A percentile compares a stretch with the other conserved stretches of the same genome.
phyloP scores from a whole-genome alignment of 108 stramenopile species.

The Conticribra weissflogii region DNA sequence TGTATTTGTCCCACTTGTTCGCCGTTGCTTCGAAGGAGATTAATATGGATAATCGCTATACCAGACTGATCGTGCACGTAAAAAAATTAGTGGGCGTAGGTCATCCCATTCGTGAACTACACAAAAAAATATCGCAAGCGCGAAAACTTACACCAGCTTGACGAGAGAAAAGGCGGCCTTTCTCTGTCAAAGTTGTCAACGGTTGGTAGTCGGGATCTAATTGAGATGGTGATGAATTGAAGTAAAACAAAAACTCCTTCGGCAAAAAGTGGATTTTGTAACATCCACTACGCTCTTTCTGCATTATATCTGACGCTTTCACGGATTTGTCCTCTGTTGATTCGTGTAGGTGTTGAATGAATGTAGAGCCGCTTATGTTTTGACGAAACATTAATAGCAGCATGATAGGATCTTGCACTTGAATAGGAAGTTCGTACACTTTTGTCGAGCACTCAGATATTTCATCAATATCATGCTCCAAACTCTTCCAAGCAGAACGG shows the following conservation, averaged over 20 bases:
- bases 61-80: constrained; percentile 36
- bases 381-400: constrained; percentile 73
- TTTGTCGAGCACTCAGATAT: constrained; percentile 12
- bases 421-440: constrained; percentile 59
- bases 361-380: constrained; percentile 32
- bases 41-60: constrained; percentile 68
- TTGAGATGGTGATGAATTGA: constrained; percentile 41
- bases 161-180: constrained; percentile 60
- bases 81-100: too few species aligned
- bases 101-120: too few species aligned
- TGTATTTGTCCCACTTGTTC: constrained; percentile 2
- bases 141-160: constrained; percentile 46
- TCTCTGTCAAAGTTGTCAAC: constrained; percentile 67
- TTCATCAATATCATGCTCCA: constrained; percentile 49
- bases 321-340: constrained; percentile 15
- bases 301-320: constrained; percentile 4
- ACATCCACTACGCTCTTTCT: constrained; percentile 9
- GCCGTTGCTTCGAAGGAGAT: constrained; percentile 41
- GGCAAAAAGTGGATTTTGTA: constrained; percentile 27
- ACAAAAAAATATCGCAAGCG: too few species aligned
- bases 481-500: constrained; percentile 43
- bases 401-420: constrained; percentile 64
- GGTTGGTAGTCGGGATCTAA: constrained; percentile 68
- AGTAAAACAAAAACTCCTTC: constrained; percentile 40
- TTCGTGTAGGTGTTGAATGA: constrained; percentile 65